Evolutionary conservation across 495 filamentous ascomycete genomes (phyloP).

Genomic region (Tuber indicum): DNA sequence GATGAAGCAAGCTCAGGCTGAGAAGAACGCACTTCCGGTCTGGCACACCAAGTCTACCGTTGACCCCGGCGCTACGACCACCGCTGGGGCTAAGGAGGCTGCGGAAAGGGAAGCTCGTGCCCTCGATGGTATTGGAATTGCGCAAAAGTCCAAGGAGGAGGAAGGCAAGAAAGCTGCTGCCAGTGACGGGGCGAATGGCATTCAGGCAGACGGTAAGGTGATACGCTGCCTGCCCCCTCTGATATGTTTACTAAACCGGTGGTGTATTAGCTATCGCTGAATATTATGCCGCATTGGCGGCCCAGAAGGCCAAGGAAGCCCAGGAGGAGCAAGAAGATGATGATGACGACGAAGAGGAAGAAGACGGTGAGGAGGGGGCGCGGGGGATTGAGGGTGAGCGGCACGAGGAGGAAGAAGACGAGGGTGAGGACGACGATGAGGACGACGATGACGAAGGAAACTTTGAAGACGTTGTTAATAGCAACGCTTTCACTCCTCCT

Average conservation of each 20-base stretch:
- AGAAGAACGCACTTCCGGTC: slow-evolving; percentile 76
- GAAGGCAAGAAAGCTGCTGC: slow-evolving; percentile 51
- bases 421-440: slow-evolving; percentile 50
- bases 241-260: slow-evolving; percentile 12
- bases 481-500: slow-evolving; percentile 28
- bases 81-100: slow-evolving; percentile 40
- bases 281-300: slow-evolving; percentile 52
- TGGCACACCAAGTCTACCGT: slow-evolving; percentile 91
- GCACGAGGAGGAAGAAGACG: slow-evolving; percentile 45
- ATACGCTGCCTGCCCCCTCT: background rate
- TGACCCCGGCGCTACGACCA: slow-evolving; percentile 43
- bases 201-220: slow-evolving; percentile 36
- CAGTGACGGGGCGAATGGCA: slow-evolving; percentile 41
- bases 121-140: slow-evolving; percentile 39
- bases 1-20: slow-evolving; percentile 65
- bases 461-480: slow-evolving; percentile 40
- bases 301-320: slow-evolving; percentile 49
- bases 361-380: slow-evolving; percentile 36
- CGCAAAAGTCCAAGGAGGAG: slow-evolving; percentile 48
- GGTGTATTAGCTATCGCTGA: slow-evolving; percentile 45
- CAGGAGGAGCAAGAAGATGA: slow-evolving; percentile 46
- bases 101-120: slow-evolving; percentile 42
- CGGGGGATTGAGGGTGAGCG: slow-evolving; percentile 45
- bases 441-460: slow-evolving; percentile 45
- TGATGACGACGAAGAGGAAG: slow-evolving; percentile 49